Conservation (phyloP, 768 basidiomycete species). For the Termitomyces sp. region DNA sequence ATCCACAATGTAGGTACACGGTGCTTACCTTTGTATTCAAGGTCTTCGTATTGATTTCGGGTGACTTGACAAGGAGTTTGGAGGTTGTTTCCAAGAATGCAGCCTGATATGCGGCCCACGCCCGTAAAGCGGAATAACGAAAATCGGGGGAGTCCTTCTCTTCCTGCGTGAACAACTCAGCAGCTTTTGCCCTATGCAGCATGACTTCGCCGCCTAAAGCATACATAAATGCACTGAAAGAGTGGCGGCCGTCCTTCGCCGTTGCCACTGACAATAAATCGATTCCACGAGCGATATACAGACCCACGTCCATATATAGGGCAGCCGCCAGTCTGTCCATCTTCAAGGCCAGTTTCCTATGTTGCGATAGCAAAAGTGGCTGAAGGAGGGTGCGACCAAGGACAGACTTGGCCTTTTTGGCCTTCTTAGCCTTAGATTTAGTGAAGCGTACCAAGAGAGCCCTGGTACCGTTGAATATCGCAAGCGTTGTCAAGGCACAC, state of each 20-base stretch:
- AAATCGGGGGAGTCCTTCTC: slow-evolving; percentile 15
- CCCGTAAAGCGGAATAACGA: slow-evolving; percentile 31
- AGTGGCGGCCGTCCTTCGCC: slow-evolving; percentile 20
- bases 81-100: slow-evolving; percentile 21
- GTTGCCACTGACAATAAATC: slow-evolving; percentile 36
- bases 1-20: not conserved
- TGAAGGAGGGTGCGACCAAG: slow-evolving; percentile 23
- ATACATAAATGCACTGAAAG: slow-evolving; percentile 28
- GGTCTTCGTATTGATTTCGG: slow-evolving; percentile 21
- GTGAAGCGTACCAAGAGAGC: slow-evolving; percentile 33
- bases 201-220: slow-evolving; percentile 33
- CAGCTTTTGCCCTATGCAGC: slow-evolving; percentile 24
- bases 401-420: not conserved
- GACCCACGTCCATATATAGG: slow-evolving; percentile 33
- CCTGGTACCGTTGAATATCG: slow-evolving; percentile 32
- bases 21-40: slow-evolving; percentile 26
- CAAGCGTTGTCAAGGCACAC: slow-evolving; percentile 31
- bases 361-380: slow-evolving; percentile 25
- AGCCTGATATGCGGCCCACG: slow-evolving; percentile 43
- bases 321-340: slow-evolving; percentile 44
- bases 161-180: slow-evolving; percentile 26
- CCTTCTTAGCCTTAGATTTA: slow-evolving; percentile 7
- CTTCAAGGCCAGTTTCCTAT: slow-evolving; percentile 35
- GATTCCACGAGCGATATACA: slow-evolving; percentile 31
- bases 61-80: slow-evolving; percentile 1